Conservation (phyloP, 2,329 filamentous ascomycete genomes). For the Torrubiella hemipterigena region DNA sequence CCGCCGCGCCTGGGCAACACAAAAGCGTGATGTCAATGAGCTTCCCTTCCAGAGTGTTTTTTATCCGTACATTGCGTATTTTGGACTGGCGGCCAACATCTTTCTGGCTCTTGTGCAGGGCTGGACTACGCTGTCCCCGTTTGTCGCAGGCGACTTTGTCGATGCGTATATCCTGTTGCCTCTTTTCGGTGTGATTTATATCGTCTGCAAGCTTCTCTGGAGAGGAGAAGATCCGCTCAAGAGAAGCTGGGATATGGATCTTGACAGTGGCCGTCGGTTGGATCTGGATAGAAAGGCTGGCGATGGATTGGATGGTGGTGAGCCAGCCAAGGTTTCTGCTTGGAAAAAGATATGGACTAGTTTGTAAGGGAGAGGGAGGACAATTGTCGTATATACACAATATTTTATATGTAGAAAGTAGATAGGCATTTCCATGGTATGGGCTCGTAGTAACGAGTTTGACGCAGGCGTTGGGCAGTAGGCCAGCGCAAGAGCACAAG, state of each 20-base stretch:
- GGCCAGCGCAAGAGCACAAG: too few species aligned
- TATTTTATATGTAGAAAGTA: too few species aligned
- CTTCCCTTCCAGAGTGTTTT: constrained; percentile 42
- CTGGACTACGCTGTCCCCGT: constrained; percentile 47
- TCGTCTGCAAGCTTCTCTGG: constrained; percentile 41
- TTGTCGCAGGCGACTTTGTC: constrained; percentile 46
- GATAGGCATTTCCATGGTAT: too few species aligned
- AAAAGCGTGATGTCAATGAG: constrained; percentile 41
- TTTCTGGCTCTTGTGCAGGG: constrained; percentile 51
- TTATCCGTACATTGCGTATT: constrained; percentile 48
- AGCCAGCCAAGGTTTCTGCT: constrained; percentile 15
- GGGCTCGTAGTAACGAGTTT: too few species aligned
- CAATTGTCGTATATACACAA: too few species aligned
- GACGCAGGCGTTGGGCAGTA: too few species aligned
- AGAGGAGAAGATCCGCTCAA: constrained; percentile 35
- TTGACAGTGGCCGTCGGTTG: constrained; percentile 40
- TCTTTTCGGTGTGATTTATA: constrained; percentile 45
- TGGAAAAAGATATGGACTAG: constrained; percentile 32
- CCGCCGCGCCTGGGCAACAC: constrained; percentile 46
- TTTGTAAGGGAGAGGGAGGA: constrained; percentile 27
- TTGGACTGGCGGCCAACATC: constrained; percentile 43
- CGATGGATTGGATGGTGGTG: constrained; percentile 15
- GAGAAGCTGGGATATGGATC: constrained; percentile 39
- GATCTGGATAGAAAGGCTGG: constrained; percentile 36
- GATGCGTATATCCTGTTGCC: constrained; percentile 51